Percentiles rank a stretch among this genome's conserved stretches.
Conservation (phyloP, 1,139 yeast genomes). For the Kodamaea sp. region DNA sequence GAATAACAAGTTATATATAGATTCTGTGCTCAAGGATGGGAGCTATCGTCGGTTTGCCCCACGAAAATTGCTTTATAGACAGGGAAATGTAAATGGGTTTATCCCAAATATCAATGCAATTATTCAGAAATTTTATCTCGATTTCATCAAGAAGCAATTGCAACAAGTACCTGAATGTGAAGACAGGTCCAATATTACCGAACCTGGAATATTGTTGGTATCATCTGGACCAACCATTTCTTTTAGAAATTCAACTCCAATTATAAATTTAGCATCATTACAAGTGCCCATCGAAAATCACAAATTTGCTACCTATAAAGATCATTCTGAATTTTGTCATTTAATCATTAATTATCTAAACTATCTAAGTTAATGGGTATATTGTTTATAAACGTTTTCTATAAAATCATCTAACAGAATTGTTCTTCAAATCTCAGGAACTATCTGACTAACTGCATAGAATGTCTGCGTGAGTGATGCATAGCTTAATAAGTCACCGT, state of each 20-base stretch:
- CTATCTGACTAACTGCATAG: conserved; percentile 15
- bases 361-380: conserved; percentile 5
- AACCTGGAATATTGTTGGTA: conserved; percentile 3
- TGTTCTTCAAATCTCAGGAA: conserved; percentile 9
- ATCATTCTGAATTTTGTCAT: conserved; percentile 9
- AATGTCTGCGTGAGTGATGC: conserved; percentile 24
- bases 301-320: conserved; percentile 6
- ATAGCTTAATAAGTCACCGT: conserved; percentile 14
- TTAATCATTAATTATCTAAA: conserved; percentile 8
- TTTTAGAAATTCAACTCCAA: conserved; percentile 3
- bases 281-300: conserved; percentile 1
- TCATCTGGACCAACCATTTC: conserved; percentile 2
- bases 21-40: conserved; percentile 8
- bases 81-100: conserved; percentile 9
- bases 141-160: conserved; percentile 9
- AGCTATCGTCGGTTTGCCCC: conserved; percentile 13
- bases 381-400: neutral
- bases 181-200: neutral
- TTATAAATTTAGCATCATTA: conserved; percentile 2
- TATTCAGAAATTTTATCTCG: conserved; percentile 12
- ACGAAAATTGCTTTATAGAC: conserved; percentile 11
- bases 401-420: neutral
- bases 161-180: neutral
- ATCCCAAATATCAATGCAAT: conserved; percentile 13
- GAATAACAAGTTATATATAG: conserved; percentile 12